These are phyloP conservation scores for Orbilia javanica DNA, from an alignment of 2,329 filamentous ascomycete species.

Conservation along the genomic window DNA sequence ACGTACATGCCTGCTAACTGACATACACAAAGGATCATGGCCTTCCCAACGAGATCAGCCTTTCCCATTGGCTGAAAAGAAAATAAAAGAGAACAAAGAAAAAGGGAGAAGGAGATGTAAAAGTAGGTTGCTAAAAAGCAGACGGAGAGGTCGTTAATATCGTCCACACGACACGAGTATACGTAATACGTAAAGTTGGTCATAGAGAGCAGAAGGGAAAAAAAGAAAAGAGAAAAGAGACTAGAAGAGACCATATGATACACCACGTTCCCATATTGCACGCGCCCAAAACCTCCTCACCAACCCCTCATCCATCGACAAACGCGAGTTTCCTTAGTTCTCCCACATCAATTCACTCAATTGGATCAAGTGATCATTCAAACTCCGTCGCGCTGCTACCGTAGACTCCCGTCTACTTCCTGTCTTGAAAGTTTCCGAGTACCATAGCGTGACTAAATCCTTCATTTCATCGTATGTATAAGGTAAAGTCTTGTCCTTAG, in stretches of 20 bases:
- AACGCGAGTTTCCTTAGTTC: constrained; percentile 63
- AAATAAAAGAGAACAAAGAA: neutral
- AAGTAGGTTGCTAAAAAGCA: neutral
- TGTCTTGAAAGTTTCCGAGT: constrained; percentile 72
- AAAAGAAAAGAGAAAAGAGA: neutral
- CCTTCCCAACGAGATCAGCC: no score
- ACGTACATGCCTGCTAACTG: constrained; percentile 39
- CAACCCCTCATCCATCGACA: neutral
- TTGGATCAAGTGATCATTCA: constrained; percentile 78
- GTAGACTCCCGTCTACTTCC: constrained; percentile 77
- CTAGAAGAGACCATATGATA: constrained; percentile 11
- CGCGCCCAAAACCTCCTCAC: neutral
- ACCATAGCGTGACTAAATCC: constrained; percentile 75
- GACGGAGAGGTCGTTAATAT: neutral
- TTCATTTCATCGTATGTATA: constrained; percentile 78
- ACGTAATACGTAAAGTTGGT: neutral
- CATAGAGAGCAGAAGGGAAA: no score
- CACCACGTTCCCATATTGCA: constrained; percentile 6
- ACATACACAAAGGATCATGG: constrained; percentile 6
- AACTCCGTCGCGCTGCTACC: constrained; percentile 75
- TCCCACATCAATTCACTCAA: constrained; percentile 81
- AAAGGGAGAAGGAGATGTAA: neutral
- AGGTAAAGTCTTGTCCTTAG: constrained; percentile 62
- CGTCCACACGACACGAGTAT: neutral
- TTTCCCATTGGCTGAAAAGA: no score